A percentile compares a stretch with the other conserved stretches of the same genome.
Conservation (phyloP, 139 green algal species). For the Volvox africanus region DNA sequence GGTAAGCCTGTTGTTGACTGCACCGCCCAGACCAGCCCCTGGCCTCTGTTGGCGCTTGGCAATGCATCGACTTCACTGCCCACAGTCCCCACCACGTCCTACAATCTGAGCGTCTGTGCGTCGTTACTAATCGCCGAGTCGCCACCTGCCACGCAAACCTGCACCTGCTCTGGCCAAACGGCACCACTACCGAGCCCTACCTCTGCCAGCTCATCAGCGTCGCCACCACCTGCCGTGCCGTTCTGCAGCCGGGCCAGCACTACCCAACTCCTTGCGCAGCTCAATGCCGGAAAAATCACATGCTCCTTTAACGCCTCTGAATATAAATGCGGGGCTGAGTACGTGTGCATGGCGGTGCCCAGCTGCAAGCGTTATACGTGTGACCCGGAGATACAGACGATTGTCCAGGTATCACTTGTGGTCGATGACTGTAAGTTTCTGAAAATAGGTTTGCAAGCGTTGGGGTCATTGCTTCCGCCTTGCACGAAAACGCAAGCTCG, state of each 20-base stretch:
- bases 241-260: not conserved
- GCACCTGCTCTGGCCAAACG: not conserved
- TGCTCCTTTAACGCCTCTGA: not conserved
- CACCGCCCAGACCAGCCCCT: constrained; percentile 14
- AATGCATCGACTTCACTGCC: not conserved
- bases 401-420: not conserved
- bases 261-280: not conserved
- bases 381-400: not conserved
- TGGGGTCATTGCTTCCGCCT: no score
- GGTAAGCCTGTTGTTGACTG: constrained; percentile 35
- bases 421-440: no score
- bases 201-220: no score
- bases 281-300: not conserved
- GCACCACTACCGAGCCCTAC: no score
- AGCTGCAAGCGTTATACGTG: not conserved
- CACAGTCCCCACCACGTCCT: no score
- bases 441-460: no score
- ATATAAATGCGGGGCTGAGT: not conserved
- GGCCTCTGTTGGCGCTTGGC: not conserved
- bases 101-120: not conserved
- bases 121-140: not conserved
- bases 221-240: not conserved
- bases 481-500: no score
- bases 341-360: not conserved
- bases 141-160: not conserved